phyloP scores from a whole-genome alignment of 768 basidiomycete species.

The Galerina marginata region DNA sequence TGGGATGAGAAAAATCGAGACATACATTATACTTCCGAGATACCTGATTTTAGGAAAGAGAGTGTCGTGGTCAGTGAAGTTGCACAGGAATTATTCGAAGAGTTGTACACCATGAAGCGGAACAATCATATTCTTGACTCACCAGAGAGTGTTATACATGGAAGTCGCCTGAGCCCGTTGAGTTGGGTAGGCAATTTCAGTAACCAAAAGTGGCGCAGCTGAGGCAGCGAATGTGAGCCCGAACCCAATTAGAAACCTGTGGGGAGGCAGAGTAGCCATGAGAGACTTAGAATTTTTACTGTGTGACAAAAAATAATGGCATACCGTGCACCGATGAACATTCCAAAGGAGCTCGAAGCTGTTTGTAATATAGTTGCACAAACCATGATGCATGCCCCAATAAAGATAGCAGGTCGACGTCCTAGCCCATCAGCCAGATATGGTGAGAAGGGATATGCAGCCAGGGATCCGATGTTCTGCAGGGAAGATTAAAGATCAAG shows the following conservation, averaged over 20 bases:
- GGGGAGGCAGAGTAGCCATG: neutral
- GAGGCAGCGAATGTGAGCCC: conserved; percentile 70
- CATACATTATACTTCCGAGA: conserved; percentile 69
- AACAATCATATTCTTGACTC: conserved; percentile 2
- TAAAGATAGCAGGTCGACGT: conserved; percentile 58
- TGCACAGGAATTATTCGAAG: neutral
- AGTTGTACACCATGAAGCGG: neutral
- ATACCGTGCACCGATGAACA: conserved; percentile 72
- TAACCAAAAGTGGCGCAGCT: conserved; percentile 76
- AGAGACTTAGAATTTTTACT: too few relatives aligned
- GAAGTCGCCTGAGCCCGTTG: conserved; percentile 76
- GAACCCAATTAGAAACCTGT: conserved; percentile 65
- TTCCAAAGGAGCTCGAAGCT: conserved; percentile 59
- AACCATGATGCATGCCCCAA: conserved; percentile 66
- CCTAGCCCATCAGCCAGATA: conserved; percentile 69
- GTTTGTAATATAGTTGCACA: conserved; percentile 63
- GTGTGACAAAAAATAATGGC: conserved; percentile 14
- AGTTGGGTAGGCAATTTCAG: conserved; percentile 74
- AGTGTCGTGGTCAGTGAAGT: conserved; percentile 7
- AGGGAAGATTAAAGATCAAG: neutral
- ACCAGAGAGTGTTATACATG: conserved; percentile 75
- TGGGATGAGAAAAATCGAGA: conserved; percentile 8
- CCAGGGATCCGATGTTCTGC: conserved; percentile 65
- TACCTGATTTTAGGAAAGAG: conserved; percentile 38
- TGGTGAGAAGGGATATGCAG: conserved; percentile 65